Conservation (phyloP, 345 rosid genomes). For the Melastoma malabathricum region DNA sequence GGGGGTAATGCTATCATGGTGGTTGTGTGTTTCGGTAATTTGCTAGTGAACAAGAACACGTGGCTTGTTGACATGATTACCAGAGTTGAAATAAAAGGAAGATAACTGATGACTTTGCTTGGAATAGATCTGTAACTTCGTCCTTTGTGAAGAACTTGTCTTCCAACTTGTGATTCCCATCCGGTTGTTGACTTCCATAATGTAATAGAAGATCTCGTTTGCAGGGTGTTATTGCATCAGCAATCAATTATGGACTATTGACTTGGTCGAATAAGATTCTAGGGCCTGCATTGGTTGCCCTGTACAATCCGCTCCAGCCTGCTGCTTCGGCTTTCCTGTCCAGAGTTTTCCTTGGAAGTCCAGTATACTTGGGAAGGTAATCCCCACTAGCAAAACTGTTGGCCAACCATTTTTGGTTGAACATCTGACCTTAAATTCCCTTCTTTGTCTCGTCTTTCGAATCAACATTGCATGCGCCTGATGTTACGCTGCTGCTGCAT, state of each 20-base stretch:
- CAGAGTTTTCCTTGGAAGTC: conserved; percentile 82
- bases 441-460: neutral
- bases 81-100: too few species aligned
- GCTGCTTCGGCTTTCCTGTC: conserved; percentile 80
- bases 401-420: neutral
- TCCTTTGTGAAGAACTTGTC: neutral
- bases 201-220: conserved; percentile 2
- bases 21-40: too few species aligned
- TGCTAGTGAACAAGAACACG: too few species aligned
- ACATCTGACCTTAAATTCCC: neutral
- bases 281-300: conserved; percentile 94
- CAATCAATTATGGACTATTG: conserved; percentile 76
- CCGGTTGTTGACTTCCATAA: neutral
- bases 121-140: conserved; percentile 34
- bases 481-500: neutral
- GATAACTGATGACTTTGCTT: too few species aligned
- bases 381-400: neutral
- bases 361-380: conserved; percentile 90
- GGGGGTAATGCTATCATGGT: too few species aligned
- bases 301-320: conserved; percentile 94
- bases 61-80: too few species aligned
- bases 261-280: conserved; percentile 96
- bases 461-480: neutral
- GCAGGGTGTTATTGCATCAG: conserved; percentile 83
- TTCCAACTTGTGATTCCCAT: neutral